Base-by-base conservation (phyloP, 352 stramenopile species). In the Pythium folliculosum region DNA sequence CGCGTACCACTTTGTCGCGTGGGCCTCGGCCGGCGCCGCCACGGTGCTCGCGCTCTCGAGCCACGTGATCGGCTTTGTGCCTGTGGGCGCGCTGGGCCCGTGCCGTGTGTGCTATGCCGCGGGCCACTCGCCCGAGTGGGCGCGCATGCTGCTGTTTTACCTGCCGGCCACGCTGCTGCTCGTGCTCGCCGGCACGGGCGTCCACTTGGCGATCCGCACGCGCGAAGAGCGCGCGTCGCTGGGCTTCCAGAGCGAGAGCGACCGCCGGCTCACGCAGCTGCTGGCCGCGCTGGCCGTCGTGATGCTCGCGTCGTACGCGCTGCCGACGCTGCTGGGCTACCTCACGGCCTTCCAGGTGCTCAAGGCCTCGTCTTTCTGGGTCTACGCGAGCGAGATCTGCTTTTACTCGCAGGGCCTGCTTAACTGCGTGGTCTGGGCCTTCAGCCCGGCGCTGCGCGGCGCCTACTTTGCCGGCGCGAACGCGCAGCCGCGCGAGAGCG, bases 31-130 rank as follows among this genome's bases (percentile, higher is more conserved):
- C 6, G 64, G 64, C 1, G 69, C 77, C 17, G 77, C 74, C 2
- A 77, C 80, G 1, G 62, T 78, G 5, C 76, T 94, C 52, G 77
- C 86, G 32, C 47, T 88, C 38, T 63, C 85, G 14, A 86, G 76
- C 1, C 77, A 81, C 30, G 79, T 89, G 14, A 80, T 94, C 51
- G 86, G 86, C 32, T 91, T 90, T 59, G 52, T 92, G 5, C 86
- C 86, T 25, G 38, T 62, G 0, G 81, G 91, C 53, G 68, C 73
- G 14, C 73, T 87, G 21, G 83, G 84, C 0, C 82, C 84, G 4
- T 89, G 81, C 58, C 68, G 70, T 40, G 65, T 68, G 37, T 76
- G 70, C 65, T 76, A 66, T 52, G 61, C 61, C 19, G 59, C 52
- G 10, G 60, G 59, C 21, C 67, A 66, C 56, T 48, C 59, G n/a